Conservation (phyloP, 768 basidiomycete genomes). For the Lentinula detonsa region DNA sequence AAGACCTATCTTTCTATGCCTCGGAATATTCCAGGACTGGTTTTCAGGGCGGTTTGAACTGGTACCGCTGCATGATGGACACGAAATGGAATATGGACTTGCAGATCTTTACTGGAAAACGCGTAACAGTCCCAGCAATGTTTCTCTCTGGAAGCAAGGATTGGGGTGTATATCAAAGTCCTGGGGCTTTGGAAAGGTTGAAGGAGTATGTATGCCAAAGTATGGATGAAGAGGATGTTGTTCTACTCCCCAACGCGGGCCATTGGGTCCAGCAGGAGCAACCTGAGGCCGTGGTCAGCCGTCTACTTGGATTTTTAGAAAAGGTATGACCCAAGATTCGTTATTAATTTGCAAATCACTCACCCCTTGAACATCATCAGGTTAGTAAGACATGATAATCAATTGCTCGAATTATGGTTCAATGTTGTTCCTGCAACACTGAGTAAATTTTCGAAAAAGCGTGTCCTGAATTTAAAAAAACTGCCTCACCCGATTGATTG, state of each 20-base stretch:
- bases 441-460: neutral
- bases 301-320: slow-evolving; percentile 34
- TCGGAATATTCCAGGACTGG: slow-evolving; percentile 45
- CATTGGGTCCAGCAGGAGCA: slow-evolving; percentile 64
- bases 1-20: slow-evolving; percentile 43
- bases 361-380: neutral
- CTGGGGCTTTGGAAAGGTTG: slow-evolving; percentile 44
- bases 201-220: slow-evolving; percentile 21
- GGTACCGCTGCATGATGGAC: slow-evolving; percentile 41
- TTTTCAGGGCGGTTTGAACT: slow-evolving; percentile 60
- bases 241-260: slow-evolving; percentile 50
- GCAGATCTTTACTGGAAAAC: slow-evolving; percentile 36
- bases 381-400: neutral
- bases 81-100: slow-evolving; percentile 31
- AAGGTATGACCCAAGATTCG: slow-evolving; percentile 9
- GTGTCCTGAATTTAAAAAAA: too few relatives aligned
- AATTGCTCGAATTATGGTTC: neutral
- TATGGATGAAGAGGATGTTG: slow-evolving; percentile 39
- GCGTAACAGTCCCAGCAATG: slow-evolving; percentile 47
- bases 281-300: slow-evolving; percentile 33
- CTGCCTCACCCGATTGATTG: neutral
- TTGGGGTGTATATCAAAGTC: slow-evolving; percentile 56
- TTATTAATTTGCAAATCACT: neutral
- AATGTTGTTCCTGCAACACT: neutral
- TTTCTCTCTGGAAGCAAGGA: slow-evolving; percentile 51